Base-by-base conservation (phyloP, 306 rosid genomes). In the Canavalia ensiformis region DNA sequence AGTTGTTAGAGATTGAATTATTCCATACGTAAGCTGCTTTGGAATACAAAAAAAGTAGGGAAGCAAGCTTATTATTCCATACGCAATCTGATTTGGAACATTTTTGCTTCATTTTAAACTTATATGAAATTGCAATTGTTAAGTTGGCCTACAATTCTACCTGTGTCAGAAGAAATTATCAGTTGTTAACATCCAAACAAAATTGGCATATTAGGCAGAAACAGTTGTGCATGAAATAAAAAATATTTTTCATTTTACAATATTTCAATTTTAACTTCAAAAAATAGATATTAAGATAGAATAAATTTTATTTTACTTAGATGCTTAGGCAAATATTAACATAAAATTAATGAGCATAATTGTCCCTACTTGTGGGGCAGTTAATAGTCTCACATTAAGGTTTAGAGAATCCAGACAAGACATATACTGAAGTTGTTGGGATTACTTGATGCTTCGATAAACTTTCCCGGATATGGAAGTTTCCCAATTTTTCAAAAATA, bases 111-210 rank as follows among this genome's bases (percentile, higher is more conserved):
- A 60, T 4, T 74, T 74, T 3, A 6, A 11, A 39, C 37, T 68
- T 54, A 25, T 6, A 46, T 69, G 65, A 56, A 52, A 2, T 72
- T 37, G 37, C 34, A 31, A 25, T 6, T 4, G 8, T 2, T 51
- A 71, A 33, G 31, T 71, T 71, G 62, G 63, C 34, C 33, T 7
- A 59, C 7, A 31, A 37, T 49, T 62, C 79, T 75, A 18, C 13
- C 35, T 62, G 35, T 25, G 72, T 76, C 72, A 76, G 80, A 62
- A 47, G 28, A 11, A 50, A 62, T 31, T 76, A 50, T 76, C 25
- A 34, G 55, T 58, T 58, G 58, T n/a, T 44, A 45, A 30, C 70
- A 58, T 58, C 33, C 79, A 30, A 45, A 59, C 70, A 58, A 45
- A 44, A 58, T 47, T 46, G 58, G 58, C 42, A 75, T 45, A 28